Evolutionary conservation across 2,329 filamentous ascomycete genomes (phyloP), one percentile per base, ranked within the genome.

Genomic region (Trichoderma afroharzianum): DNA sequence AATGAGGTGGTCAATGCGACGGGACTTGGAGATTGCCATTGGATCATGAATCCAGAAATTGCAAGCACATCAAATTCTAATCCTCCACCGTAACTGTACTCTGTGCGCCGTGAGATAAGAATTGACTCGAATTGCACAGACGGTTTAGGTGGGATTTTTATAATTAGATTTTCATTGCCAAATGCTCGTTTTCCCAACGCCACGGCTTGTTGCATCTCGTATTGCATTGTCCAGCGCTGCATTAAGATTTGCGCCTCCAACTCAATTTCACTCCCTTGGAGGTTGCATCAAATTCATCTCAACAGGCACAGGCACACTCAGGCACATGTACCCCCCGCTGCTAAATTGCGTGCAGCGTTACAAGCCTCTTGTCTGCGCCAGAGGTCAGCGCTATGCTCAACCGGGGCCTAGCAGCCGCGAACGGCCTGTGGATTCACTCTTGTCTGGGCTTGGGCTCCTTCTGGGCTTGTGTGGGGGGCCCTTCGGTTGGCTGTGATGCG

Each of bases 301-400:
- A n/a, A 59, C 39, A 43, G 39, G 39, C 36, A 33, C 28, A 32
- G 28, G 55, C 21, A 59, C 55, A 8, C 9, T 14, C 57, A 59
- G 57, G 57, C 57, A 15, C 15, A 58, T 28, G 26, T 32, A 39
- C 39, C 53, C 24, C 24, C 53, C 32, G n/a, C 63, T 21, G 63
- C 63, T 15, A 67, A 67, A 67, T 24, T 30, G 33, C 32, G 63
- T 67, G 63, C 32, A 58, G 33, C 33, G 50, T 6, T 57, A 67
- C 63, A 67, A 58, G 32, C 1, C 24, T 57, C 50, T 33, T 28
- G 15, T 4, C 7, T 28, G 53, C 66, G 57, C 55, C 57, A 28
- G 59, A 26, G 43, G 67, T 61, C 67, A 69, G 67, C 67, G 67
- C 67, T 69, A 69, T 62, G 53, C 67, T 69, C 28, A 61, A 53